phyloP scores from a whole-genome alignment of 345 rosid genomes.

The Firmiana major region DNA sequence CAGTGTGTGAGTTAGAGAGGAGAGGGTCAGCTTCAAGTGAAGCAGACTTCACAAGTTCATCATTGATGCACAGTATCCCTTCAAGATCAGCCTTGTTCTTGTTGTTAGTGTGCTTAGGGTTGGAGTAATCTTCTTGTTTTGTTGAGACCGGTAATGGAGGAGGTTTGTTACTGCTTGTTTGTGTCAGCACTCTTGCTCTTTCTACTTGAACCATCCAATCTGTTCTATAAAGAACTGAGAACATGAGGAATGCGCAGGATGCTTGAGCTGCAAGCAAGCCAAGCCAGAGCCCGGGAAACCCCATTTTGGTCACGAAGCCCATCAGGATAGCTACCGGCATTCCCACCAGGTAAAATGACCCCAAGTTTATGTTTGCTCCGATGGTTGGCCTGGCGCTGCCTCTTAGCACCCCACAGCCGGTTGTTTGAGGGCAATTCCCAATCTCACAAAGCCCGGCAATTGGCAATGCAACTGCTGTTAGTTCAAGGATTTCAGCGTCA shows the following conservation, averaged over 20 bases:
- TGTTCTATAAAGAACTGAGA: constrained; percentile 56
- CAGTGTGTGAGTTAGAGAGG: constrained; percentile 19
- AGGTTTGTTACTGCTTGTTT: constrained; percentile 10
- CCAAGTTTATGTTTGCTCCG: constrained; percentile 92
- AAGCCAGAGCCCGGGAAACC: constrained; percentile 83
- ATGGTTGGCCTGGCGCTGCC: constrained; percentile 84
- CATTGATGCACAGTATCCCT: constrained; percentile 35
- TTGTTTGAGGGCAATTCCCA: constrained; percentile 95
- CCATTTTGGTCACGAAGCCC: constrained; percentile 66
- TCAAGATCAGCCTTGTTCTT: constrained; percentile 33
- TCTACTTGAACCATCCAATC: constrained; percentile 71
- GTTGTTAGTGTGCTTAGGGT: constrained; percentile 17
- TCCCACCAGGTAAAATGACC: constrained; percentile 87
- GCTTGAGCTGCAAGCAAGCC: constrained; percentile 96
- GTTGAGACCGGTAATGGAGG: constrained; percentile 32
- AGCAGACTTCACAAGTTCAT: constrained; percentile 34
- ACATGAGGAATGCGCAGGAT: constrained; percentile 77
- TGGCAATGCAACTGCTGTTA: constrained; percentile 79
- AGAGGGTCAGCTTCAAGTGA: constrained; percentile 51
- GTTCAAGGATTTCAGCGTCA: constrained; percentile 64
- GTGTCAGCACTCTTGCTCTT: constrained; percentile 75
- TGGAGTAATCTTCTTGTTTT: constrained; percentile 10
- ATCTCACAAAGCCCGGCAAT: constrained; percentile 90
- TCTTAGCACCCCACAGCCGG: constrained; percentile 87
- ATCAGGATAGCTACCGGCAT: constrained; percentile 77